These are phyloP conservation scores for Candida ipomoeae DNA, from an alignment of 805 yeast genomes.

Conservation along the genomic window DNA sequence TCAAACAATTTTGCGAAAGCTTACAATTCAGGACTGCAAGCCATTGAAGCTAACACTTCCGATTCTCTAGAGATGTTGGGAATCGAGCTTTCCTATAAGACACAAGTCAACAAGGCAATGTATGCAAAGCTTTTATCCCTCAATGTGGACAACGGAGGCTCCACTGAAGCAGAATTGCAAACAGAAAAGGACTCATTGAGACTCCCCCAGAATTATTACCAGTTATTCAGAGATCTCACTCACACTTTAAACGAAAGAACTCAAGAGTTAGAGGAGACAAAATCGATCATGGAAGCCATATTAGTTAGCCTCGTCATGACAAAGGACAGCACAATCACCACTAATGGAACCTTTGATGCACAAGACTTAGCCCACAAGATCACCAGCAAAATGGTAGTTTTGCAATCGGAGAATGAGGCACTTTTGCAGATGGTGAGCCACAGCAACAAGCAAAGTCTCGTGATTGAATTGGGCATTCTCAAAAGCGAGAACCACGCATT, in stretches of 20 bases:
- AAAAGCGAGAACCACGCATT: slow-evolving; percentile 34
- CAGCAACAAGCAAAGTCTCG: slow-evolving; percentile 70
- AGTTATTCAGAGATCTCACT: slow-evolving; percentile 47
- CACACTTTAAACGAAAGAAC: slow-evolving; percentile 42
- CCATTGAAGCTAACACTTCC: neutral
- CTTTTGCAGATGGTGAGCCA: slow-evolving; percentile 66
- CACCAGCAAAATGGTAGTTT: slow-evolving; percentile 52
- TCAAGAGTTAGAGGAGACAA: slow-evolving; percentile 56
- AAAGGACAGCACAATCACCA: slow-evolving; percentile 30
- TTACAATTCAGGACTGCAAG: neutral
- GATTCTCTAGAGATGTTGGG: slow-evolving; percentile 35
- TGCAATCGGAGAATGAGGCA: slow-evolving; percentile 67
- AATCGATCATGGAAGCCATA: slow-evolving; percentile 58
- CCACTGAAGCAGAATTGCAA: slow-evolving; percentile 6
- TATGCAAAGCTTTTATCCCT: slow-evolving; percentile 29
- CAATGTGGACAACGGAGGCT: slow-evolving; percentile 6
- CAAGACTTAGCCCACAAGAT: slow-evolving; percentile 74
- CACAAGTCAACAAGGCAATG: slow-evolving; percentile 37
- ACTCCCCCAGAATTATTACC: slow-evolving; percentile 43
- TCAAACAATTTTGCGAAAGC: neutral
- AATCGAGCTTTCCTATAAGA: slow-evolving; percentile 52
- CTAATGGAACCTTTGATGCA: slow-evolving; percentile 63
- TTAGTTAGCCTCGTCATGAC: slow-evolving; percentile 28
- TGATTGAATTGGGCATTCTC: slow-evolving; percentile 62
- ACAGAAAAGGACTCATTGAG: slow-evolving; percentile 18